These are phyloP conservation scores for Candida germanica DNA, from an alignment of 805 yeast genomes.

Conservation along the genomic window DNA sequence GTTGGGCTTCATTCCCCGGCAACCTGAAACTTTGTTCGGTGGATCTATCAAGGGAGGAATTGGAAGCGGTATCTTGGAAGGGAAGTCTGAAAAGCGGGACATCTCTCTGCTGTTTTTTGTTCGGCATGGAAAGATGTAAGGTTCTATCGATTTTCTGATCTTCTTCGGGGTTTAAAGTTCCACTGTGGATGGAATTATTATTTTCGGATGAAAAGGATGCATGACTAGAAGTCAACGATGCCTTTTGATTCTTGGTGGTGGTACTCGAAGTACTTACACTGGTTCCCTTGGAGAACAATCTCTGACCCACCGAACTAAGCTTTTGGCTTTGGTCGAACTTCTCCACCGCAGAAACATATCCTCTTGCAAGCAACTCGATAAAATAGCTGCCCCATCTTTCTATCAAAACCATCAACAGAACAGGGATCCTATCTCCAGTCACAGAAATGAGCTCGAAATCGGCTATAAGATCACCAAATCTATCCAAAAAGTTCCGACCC, in stretches of 20 bases:
- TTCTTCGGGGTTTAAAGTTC: conserved; percentile 5
- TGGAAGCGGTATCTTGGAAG: conserved; percentile 48
- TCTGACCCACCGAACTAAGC: conserved; percentile 3
- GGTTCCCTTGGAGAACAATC: conserved; percentile 4
- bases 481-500: conserved; percentile 70
- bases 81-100: conserved; percentile 66
- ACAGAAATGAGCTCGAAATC: conserved; percentile 70
- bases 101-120: conserved; percentile 14
- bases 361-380: conserved; percentile 57
- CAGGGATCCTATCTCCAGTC: conserved; percentile 68
- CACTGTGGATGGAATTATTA: not conserved
- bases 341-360: conserved; percentile 58
- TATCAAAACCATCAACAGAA: conserved; percentile 57
- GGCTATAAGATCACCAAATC: conserved; percentile 59
- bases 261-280: not conserved
- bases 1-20: not conserved
- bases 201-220: conserved; percentile 5
- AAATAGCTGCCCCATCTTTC: conserved; percentile 79
- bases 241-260: conserved; percentile 1
- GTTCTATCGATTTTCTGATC: conserved; percentile 10
- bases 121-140: conserved; percentile 20
- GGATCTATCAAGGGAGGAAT: conserved; percentile 5
- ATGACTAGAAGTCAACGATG: conserved; percentile 7
- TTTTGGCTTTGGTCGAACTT: conserved; percentile 30
- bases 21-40: conserved; percentile 7